Evolutionary conservation across 164 flowering plant genomes (phyloP).

Genomic region (Paratinospora sagittata): DNA sequence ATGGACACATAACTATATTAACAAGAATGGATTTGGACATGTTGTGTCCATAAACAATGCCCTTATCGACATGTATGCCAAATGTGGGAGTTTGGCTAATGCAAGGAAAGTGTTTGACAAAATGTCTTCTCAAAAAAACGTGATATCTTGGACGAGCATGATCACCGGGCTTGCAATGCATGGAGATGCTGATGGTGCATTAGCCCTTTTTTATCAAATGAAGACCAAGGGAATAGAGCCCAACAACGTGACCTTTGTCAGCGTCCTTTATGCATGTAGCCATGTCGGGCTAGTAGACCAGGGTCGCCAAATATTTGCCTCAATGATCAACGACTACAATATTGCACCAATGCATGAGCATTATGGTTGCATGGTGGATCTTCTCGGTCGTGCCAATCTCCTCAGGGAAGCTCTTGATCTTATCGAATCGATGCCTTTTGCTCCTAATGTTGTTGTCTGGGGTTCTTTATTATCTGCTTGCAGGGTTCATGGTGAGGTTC

Average conservation of each 20-base stretch:
- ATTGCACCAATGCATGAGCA: constrained; percentile 57
- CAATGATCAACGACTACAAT: constrained; percentile 50
- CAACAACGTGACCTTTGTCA: constrained; percentile 61
- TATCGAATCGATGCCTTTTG: constrained; percentile 63
- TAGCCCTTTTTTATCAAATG: constrained; percentile 53
- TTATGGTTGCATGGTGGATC: constrained; percentile 84
- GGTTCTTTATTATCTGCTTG: constrained; percentile 74
- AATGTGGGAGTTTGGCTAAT: constrained; percentile 61
- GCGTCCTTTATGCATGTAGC: constrained; percentile 76
- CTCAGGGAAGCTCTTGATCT: constrained; percentile 55
- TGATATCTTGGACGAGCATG: constrained; percentile 77
- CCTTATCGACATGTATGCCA: constrained; percentile 81
- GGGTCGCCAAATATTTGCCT: constrained; percentile 47
- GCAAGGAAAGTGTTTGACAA: constrained; percentile 49
- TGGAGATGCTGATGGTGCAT: constrained; percentile 54
- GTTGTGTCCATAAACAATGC: constrained; percentile 55
- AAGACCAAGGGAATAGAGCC: constrained; percentile 46
- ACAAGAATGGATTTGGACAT: constrained; percentile 41
- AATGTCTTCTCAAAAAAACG: constrained; percentile 49
- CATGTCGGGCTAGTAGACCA: constrained; percentile 70
- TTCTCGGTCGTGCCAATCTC: constrained; percentile 62
- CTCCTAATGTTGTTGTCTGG: constrained; percentile 71
- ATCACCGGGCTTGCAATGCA: constrained; percentile 59
- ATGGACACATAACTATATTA: constrained; percentile 42
- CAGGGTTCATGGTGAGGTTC: constrained; percentile 44